These are phyloP conservation scores for Mucor lusitanicus DNA, from an alignment of 371 early-diverging fungal species.

Conservation along the genomic window DNA sequence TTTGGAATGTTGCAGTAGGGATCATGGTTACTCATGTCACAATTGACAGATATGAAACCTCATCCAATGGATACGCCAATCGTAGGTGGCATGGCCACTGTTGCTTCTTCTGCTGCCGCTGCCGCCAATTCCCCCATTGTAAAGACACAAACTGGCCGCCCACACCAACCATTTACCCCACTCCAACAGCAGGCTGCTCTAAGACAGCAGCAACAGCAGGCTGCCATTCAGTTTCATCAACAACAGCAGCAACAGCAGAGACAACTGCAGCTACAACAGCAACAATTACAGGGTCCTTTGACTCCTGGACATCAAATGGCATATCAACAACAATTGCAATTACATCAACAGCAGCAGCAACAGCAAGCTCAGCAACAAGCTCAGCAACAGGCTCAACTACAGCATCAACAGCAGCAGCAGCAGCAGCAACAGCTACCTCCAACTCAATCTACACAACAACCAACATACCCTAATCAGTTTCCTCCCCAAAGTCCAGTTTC, in stretches of 20 bases:
- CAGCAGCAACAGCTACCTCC: conserved; percentile 11
- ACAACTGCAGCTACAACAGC: conserved; percentile 24
- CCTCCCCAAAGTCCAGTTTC: conserved; percentile 22
- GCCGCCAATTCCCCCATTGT: conserved; percentile 26
- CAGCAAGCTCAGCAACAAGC: conserved; percentile 8
- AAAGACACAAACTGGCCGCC: conserved; percentile 23
- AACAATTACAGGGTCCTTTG: conserved; percentile 6
- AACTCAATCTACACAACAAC: conserved; percentile 17
- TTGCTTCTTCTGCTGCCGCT: not conserved
- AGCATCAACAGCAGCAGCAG: conserved; percentile 12
- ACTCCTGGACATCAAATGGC: conserved; percentile 7
- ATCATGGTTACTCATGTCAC: not conserved
- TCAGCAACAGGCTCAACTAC: conserved; percentile 12
- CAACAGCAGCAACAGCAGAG: conserved; percentile 16
- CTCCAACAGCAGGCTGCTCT: conserved; percentile 18
- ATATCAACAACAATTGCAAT: conserved; percentile 8
- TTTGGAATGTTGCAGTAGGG: not conserved
- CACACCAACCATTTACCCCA: conserved; percentile 5
- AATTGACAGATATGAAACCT: not conserved
- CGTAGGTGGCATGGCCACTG: not conserved
- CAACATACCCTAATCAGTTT: conserved; percentile 21
- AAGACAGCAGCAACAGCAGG: conserved; percentile 26
- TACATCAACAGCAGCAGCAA: conserved; percentile 21
- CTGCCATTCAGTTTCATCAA: conserved; percentile 18
- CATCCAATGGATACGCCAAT: conserved; percentile 6